A percentile compares a stretch with the other conserved stretches of the same genome.
Conservation (phyloP, 2,329 filamentous ascomycete species). For the Nothomitra cinnamomea region DNA sequence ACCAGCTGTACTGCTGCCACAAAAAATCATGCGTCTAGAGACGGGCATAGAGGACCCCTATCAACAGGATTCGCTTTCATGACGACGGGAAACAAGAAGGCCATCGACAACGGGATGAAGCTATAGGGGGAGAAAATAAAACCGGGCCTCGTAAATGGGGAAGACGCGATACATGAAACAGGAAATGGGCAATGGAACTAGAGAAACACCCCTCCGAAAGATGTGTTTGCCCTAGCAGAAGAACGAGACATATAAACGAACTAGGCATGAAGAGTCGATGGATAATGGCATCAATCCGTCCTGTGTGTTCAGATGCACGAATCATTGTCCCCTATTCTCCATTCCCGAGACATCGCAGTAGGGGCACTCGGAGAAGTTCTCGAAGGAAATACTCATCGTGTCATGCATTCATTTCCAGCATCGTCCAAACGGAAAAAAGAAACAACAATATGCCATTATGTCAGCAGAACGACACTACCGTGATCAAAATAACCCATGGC, state of each 20-base stretch:
- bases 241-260: neutral
- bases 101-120: constrained; percentile 37
- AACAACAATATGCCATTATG: neutral
- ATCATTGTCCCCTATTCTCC: neutral
- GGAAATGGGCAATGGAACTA: neutral
- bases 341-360: neutral
- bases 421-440: neutral
- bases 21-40: constrained; percentile 4
- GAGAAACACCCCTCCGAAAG: neutral
- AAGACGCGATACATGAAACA: neutral
- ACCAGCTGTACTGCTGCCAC: neutral
- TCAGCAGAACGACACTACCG: neutral
- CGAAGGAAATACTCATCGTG: neutral
- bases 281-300: neutral
- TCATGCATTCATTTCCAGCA: constrained; percentile 2
- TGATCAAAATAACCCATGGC: neutral
- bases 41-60: neutral
- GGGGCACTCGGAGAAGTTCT: neutral
- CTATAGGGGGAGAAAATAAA: constrained; percentile 4
- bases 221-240: neutral
- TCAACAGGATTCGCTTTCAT: constrained; percentile 7
- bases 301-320: neutral
- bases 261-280: neutral
- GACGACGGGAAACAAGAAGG: constrained; percentile 24
- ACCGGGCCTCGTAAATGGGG: constrained; percentile 1